A percentile compares a stretch with the other conserved stretches of the same genome.
These are phyloP conservation scores for Candida alai DNA, from an alignment of 805 yeast genomes.

Conservation along the genomic window DNA sequence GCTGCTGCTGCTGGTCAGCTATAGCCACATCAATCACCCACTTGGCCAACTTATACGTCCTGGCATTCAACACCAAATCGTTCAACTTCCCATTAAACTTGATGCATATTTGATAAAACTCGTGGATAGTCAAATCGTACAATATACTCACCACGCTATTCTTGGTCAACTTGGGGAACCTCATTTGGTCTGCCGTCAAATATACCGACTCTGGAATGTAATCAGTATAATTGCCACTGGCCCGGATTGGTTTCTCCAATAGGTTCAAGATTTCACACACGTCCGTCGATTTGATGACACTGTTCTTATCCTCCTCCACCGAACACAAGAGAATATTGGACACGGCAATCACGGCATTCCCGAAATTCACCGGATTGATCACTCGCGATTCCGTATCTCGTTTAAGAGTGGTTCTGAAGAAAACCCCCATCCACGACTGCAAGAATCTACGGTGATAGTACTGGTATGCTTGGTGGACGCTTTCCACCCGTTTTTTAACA, in stretches of 20 bases:
- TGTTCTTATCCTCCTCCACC: slow-evolving; percentile 58
- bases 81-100: slow-evolving; percentile 60
- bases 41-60: slow-evolving; percentile 64
- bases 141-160: slow-evolving; percentile 48
- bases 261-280: slow-evolving; percentile 57
- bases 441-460: slow-evolving; percentile 24
- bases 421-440: slow-evolving; percentile 28
- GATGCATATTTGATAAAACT: slow-evolving; percentile 61
- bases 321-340: slow-evolving; percentile 58
- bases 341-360: slow-evolving; percentile 60
- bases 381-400: slow-evolving; percentile 60
- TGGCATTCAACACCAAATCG: slow-evolving; percentile 59
- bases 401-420: slow-evolving; percentile 34
- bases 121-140: slow-evolving; percentile 61
- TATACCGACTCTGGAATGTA: slow-evolving; percentile 43
- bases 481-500: slow-evolving; percentile 1
- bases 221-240: slow-evolving; percentile 35
- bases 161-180: slow-evolving; percentile 9
- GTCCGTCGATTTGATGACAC: slow-evolving; percentile 46
- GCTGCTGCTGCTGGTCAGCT: slow-evolving; percentile 32
- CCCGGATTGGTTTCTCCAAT: slow-evolving; percentile 55
- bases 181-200: slow-evolving; percentile 30
- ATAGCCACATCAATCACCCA: slow-evolving; percentile 68
- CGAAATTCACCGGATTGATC: slow-evolving; percentile 54
- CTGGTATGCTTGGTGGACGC: slow-evolving; percentile 6